These are phyloP conservation scores for Waitea zeae DNA, from an alignment of 1,284 basidiomycete species.

Conservation along the genomic window DNA sequence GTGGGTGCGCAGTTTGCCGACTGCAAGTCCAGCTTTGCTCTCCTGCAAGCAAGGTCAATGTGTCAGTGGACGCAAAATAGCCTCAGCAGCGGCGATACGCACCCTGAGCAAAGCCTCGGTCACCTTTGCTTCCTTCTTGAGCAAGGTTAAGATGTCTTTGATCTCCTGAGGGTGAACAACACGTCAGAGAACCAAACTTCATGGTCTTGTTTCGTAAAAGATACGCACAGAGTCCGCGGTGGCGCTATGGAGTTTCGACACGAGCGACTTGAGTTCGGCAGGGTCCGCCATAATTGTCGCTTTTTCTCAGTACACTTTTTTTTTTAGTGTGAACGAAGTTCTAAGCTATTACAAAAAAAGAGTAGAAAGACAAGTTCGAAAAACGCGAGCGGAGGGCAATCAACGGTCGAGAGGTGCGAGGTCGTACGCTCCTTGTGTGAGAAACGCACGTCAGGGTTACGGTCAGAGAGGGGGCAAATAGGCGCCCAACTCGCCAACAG, in stretches of 20 bases:
- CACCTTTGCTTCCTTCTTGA: constrained; percentile 69
- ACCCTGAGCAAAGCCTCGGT: constrained; percentile 83
- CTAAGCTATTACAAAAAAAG: too few relatives aligned
- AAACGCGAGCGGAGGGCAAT: too few relatives aligned
- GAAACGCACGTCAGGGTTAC: too few relatives aligned
- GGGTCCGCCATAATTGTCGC: constrained; percentile 14
- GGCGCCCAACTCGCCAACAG: too few relatives aligned
- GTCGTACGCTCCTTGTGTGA: too few relatives aligned
- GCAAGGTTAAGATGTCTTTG: constrained; percentile 43
- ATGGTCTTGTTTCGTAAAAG: constrained; percentile 2
- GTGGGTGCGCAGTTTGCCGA: constrained; percentile 79
- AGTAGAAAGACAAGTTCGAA: too few relatives aligned
- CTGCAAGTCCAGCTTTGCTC: constrained; percentile 82
- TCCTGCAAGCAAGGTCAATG: constrained; percentile 29
- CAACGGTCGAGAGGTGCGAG: too few relatives aligned
- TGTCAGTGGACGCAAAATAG: constrained; percentile 1
- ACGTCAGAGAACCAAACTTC: constrained; percentile 16
- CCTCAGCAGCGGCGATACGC: constrained; percentile 19
- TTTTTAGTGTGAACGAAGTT: too few relatives aligned
- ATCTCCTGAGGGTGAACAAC: constrained; percentile 50
- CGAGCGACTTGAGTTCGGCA: constrained; percentile 61
- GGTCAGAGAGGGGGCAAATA: too few relatives aligned
- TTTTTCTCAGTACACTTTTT: too few relatives aligned
- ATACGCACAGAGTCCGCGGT: constrained; percentile 42
- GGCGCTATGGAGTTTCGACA: constrained; percentile 57